Evolutionary conservation across 495 filamentous ascomycete genomes (phyloP).

Genomic region (Hyaloscypha variabilis): DNA sequence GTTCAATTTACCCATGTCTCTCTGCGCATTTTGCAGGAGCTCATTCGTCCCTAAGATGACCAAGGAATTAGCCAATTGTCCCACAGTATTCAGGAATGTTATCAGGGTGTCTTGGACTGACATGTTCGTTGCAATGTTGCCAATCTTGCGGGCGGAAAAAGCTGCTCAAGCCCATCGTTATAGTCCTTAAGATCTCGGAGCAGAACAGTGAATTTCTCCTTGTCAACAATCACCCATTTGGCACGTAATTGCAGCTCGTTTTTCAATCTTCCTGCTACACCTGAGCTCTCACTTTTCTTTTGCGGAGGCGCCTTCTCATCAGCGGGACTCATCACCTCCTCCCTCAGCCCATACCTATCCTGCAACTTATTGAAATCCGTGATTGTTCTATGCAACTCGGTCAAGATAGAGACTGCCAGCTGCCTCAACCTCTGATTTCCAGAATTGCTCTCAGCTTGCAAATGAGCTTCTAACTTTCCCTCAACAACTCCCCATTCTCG

Average conservation of each 20-base stretch:
- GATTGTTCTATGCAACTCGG: constrained; percentile 38
- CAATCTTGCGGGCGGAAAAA: constrained; percentile 39
- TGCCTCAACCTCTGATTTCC: constrained; percentile 32
- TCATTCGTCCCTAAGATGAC: constrained; percentile 33
- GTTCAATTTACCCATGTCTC: constrained; percentile 32
- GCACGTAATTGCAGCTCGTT: constrained; percentile 35
- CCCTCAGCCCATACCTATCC: constrained; percentile 39
- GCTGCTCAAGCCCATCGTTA: constrained; percentile 41
- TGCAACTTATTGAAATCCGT: constrained; percentile 41
- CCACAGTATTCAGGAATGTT: neutral
- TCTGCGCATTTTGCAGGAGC: constrained; percentile 34
- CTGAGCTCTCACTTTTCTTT: constrained; percentile 2
- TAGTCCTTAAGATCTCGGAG: constrained; percentile 40
- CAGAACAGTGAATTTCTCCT: constrained; percentile 41
- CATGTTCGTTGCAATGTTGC: constrained; percentile 35
- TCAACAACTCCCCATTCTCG: constrained; percentile 42
- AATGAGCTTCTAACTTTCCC: constrained; percentile 36
- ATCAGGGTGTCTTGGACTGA: neutral
- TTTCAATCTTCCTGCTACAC: constrained; percentile 22
- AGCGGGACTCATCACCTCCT: constrained; percentile 20
- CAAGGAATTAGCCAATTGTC: neutral
- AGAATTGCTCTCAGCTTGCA: constrained; percentile 24
- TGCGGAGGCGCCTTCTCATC: constrained; percentile 11
- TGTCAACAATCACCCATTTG: constrained; percentile 41
- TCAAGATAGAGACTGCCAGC: constrained; percentile 35